Evolutionary conservation across 2,329 filamentous ascomycete genomes (phyloP), one percentile per base, ranked within the genome.

Genomic region (Colletotrichum spaethianum): DNA sequence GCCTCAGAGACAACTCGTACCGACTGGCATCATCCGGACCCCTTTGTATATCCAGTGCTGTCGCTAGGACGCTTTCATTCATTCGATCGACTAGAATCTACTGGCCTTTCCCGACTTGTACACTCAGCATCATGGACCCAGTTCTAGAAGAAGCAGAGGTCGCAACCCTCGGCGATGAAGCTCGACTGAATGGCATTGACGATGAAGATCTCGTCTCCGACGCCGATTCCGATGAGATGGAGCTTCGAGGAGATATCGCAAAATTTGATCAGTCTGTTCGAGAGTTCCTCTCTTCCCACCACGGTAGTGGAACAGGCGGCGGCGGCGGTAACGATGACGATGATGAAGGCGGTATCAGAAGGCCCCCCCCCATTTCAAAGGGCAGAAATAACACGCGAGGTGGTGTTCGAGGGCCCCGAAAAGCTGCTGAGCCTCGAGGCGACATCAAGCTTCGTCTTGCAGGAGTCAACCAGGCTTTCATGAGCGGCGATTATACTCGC

Each of bases 391-490:
- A 67, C 6, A 50, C 67, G 5, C 73, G 70, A 33, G 77, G 83
- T 36, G 70, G 79, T 56, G 46, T 71, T 31, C 80, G 84, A 18
- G 88, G 88, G 8, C 88, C 87, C 33, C 84, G 88, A 23, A 90
- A 91, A 78, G 88, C 90, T 31, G 91, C 89, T 11, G 92, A 93
- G 78, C 92, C 91, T 20, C 89, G 91, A 55, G 90, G 88, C 50
- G 91, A 94, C 75, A 93, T 95, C 79, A 94, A 92, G 76, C 85
- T 89, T 50, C 85, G 92, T 52, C 86, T 95, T 60, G 87, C 88
- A 57, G 86, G 89, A 77, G 93, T 93, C 3, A 93, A 91, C 70
- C 86, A 91, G 72, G 89, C 91, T 5, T 95, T 92, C 77, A 85
- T 94, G 70, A 84, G 87, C 12, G 85, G 87, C 33, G 86, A 92